Evolutionary conservation across 2,329 filamentous ascomycete species (phyloP), one percentile per base, ranked within the genome.

Genomic region (Apiospora koreana): DNA sequence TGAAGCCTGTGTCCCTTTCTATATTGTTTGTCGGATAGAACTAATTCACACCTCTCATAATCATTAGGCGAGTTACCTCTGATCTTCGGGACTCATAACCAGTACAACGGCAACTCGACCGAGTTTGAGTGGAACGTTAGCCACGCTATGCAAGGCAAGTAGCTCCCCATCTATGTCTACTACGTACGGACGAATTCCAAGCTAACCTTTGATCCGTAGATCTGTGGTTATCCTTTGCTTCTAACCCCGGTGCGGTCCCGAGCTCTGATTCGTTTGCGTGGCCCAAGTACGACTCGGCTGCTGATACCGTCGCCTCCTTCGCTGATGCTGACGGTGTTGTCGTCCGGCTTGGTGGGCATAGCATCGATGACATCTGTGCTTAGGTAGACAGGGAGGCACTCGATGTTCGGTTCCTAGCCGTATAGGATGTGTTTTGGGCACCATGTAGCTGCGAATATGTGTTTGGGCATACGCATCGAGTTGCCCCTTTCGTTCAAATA

Each of bases 51-150:
- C 8, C 31, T 46, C 18, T 18, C n/a, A 21, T 8, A 75, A 75
- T 74, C 64, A 74, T 76, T 73, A 0, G 73, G 75, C 0, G 76
- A 77, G 43, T 41, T 77, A 2, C 76, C 76, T 0, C 74, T 77
- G 73, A 73, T 77, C 48, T 76, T 77, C 38, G 76, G 76, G 18
- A 75, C 71, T n/a, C 76, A 78, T 25, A 3, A 45, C 69, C 75
- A 77, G 50, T 65, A 75, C 6, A 73, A 68, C 21, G 72, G 74
- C 1, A 73, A 72, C 10, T 74, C 75, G 8, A 77, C 76, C 31
- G 74, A 76, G 1, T 69, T 74, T 7, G 69, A 78, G 67, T 43
- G 31, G n/a, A 35, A 65, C 31, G 58, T 70, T 28, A 45, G 42
- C 41, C 23, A 66, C 8, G 66, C 43, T 1, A 72, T 70, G 67